phyloP scores from a whole-genome alignment of 2,329 filamentous ascomycete genomes.

The Fusarium burgessii region DNA sequence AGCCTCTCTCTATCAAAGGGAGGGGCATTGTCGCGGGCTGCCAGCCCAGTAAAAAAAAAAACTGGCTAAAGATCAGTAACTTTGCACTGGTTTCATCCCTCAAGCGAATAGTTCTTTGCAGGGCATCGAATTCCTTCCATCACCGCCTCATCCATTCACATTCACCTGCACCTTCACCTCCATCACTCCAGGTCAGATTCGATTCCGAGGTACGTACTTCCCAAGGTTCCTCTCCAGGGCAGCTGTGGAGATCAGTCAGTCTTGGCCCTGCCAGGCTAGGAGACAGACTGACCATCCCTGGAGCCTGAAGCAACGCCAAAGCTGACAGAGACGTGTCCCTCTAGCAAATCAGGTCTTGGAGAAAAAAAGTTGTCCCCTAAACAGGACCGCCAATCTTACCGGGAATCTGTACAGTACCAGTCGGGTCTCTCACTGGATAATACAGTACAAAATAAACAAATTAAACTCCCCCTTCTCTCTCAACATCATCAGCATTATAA shows the following conservation, averaged over 20 bases:
- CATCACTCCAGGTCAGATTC: not conserved
- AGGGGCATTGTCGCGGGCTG: constrained; percentile 33
- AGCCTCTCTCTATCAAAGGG: constrained; percentile 29
- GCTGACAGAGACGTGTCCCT: constrained; percentile 29
- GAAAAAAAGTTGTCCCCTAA: constrained; percentile 21
- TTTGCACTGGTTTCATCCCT: not conserved
- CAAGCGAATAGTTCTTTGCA: not conserved
- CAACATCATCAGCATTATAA: not conserved
- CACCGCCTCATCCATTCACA: not conserved
- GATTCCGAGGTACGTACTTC: constrained; percentile 28
- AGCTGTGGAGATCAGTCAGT: constrained; percentile 32
- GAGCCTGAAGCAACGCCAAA: constrained; percentile 13
- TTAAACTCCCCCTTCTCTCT: constrained; percentile 21
- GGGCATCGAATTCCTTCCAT: constrained; percentile 16
- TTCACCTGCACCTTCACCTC: not conserved
- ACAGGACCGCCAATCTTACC: constrained; percentile 30
- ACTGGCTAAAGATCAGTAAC: constrained; percentile 24
- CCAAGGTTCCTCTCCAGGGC: not conserved
- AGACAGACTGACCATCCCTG: not conserved
- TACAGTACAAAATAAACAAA: constrained; percentile 3
- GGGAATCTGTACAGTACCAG: constrained; percentile 25
- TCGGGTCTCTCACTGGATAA: constrained; percentile 2
- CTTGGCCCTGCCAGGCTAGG: constrained; percentile 14
- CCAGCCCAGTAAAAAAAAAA: constrained; percentile 21
- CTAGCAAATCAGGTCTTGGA: constrained; percentile 35